Base-by-base conservation (phyloP, 164 flowering plant species). In the Tinospora cordifolia region DNA sequence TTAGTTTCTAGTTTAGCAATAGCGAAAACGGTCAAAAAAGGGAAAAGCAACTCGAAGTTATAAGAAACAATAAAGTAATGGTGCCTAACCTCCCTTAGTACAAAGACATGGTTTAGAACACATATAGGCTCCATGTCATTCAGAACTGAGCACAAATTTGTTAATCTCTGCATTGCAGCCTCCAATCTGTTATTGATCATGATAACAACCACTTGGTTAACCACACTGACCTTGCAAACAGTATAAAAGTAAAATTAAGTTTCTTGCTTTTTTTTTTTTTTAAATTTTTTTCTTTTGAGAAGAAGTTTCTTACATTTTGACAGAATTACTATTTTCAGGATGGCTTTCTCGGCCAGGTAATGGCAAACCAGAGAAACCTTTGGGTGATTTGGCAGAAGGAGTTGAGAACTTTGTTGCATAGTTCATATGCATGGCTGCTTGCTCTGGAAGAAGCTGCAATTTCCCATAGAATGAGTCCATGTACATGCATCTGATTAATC, bases 81-180 rank as follows among this genome's bases (percentile, higher is more conserved):
- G 68, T 17, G 34, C 34, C 73, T 82, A 71, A 94, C 98, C 98
- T 94, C 99, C 67, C 99, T 82, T 64, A 94, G 79, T 70, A 94
- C 94, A 81, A 94, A 94, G n/a, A 94, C 99, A 77, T 94, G 99
- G 79, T 94, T 94, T 46, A 94, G 79, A 71, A 90, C 97, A 79
- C 99, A 94, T 78, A 94, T 94, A 57, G 99, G 99, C 81, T 94
- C 99, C 99, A 94, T 94, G 75, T 94, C 97, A 83, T 94, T 94
- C 71, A 94, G 78, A 68, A 94, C 88, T 17, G 98, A 94, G 77
- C 99, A 94, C 36, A 94, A 78, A 74, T 88, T 94, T 70, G 97
- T 94, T 83, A 94, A 76, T 81, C 99, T 90, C 83, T 94, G 99
- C 88, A 88, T 83, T 46, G 99, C 99, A 79, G 98, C 99, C 82